phyloP scores from a whole-genome alignment of 73 alveolate species.

The Urostyla sp. region DNA sequence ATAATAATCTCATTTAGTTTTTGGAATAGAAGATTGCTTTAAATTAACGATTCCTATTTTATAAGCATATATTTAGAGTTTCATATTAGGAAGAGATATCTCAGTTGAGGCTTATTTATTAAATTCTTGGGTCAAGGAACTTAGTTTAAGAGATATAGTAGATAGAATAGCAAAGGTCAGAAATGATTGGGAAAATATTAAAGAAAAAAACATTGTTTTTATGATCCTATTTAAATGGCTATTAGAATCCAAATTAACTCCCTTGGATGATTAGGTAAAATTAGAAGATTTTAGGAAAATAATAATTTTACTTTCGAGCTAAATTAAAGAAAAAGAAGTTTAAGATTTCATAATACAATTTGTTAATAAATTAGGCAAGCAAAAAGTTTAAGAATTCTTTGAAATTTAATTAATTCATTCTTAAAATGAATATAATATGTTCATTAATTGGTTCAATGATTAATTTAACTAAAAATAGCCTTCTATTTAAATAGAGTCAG shows the following conservation, averaged over 20 bases:
- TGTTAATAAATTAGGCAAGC: neutral
- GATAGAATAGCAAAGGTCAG: constrained; percentile 46
- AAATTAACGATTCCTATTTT: constrained; percentile 6
- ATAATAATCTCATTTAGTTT: constrained; percentile 43
- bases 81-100: constrained; percentile 10
- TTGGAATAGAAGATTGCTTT: constrained; percentile 55
- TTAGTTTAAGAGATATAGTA: constrained; percentile 32
- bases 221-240: constrained; percentile 22
- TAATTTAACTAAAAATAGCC: too few relatives aligned
- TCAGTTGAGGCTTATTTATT: constrained; percentile 38
- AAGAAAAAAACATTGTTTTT: neutral
- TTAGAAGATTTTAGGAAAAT: constrained; percentile 52
- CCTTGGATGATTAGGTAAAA: neutral
- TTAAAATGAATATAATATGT: neutral
- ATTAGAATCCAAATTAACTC: too few relatives aligned
- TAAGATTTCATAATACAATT: neutral
- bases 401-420: constrained; percentile 45
- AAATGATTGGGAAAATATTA: neutral
- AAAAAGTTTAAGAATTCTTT: constrained; percentile 47
- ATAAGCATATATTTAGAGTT: constrained; percentile 5
- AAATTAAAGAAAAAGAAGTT: neutral
- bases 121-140: constrained; percentile 11
- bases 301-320: constrained; percentile 1
- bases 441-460: constrained; percentile 35
- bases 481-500: neutral